These are phyloP conservation scores for Diaporthe capsici DNA, from an alignment of 2,329 filamentous ascomycete species.

Conservation along the genomic window DNA sequence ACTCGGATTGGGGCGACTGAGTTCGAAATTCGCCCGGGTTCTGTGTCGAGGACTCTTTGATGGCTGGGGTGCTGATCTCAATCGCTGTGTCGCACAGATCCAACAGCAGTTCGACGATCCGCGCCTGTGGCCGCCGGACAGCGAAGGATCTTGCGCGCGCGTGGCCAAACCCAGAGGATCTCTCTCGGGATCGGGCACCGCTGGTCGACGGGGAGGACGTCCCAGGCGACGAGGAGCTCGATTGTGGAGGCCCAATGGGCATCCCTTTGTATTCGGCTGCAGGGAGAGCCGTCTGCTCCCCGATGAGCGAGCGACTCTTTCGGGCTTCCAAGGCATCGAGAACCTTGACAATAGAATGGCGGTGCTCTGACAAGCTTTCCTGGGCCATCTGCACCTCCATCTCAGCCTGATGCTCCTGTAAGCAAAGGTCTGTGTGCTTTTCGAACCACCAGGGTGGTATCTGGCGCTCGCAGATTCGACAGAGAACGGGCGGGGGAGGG, in stretches of 20 bases:
- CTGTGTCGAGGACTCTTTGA: conserved; percentile 84
- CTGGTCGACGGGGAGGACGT: conserved; percentile 80
- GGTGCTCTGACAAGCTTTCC: conserved; percentile 91
- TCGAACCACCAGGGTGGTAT: conserved; percentile 99
- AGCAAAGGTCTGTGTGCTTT: conserved; percentile 95
- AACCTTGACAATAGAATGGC: conserved; percentile 94
- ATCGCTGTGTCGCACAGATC: conserved; percentile 96
- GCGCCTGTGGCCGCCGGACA: conserved; percentile 87
- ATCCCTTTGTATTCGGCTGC: conserved; percentile 89
- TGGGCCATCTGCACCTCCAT: conserved; percentile 98
- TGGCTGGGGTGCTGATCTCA: conserved; percentile 92
- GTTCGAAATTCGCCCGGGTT: conserved; percentile 85
- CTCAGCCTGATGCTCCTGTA: conserved; percentile 95
- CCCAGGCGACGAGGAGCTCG: conserved; percentile 79
- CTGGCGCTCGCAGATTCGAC: conserved; percentile 96
- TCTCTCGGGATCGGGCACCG: conserved; percentile 79
- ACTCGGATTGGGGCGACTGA: conserved; percentile 96
- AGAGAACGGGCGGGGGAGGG: conserved; percentile 87
- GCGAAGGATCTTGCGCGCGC: conserved; percentile 89
- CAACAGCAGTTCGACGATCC: conserved; percentile 94
- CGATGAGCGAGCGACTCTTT: conserved; percentile 73
- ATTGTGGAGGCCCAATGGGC: conserved; percentile 82
- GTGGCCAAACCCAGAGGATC: conserved; percentile 82
- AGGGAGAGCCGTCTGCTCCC: conserved; percentile 66
- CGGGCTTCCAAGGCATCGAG: conserved; percentile 91